Evolutionary conservation across 805 yeast genomes (phyloP).

Genomic region (Candida caryicola): DNA sequence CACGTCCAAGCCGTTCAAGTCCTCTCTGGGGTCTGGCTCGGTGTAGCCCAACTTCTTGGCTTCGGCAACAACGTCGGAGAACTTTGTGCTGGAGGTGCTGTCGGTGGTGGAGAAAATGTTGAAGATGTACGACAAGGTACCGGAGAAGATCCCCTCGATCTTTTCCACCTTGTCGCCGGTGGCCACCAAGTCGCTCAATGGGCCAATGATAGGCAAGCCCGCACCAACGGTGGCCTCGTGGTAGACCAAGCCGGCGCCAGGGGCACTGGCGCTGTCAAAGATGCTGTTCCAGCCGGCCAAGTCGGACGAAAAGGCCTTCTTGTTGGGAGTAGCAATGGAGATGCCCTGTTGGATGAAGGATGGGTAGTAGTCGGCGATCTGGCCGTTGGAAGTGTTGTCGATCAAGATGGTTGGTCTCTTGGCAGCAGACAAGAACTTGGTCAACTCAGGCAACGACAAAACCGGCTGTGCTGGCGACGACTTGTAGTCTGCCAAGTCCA

Average conservation of each 20-base stretch:
- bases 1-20: slow-evolving; percentile 94
- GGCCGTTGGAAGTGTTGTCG: slow-evolving; percentile 89
- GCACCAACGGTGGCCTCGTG: slow-evolving; percentile 99
- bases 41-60: slow-evolving; percentile 95
- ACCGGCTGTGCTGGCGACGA: slow-evolving; percentile 47
- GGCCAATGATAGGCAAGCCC: slow-evolving; percentile 89
- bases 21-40: slow-evolving; percentile 99
- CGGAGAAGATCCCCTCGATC: slow-evolving; percentile 95
- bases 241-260: slow-evolving; percentile 72
- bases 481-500: slow-evolving; percentile 61
- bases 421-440: slow-evolving; percentile 61
- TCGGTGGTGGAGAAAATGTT: slow-evolving; percentile 81
- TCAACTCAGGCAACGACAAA: slow-evolving; percentile 55
- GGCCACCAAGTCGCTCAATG: slow-evolving; percentile 79
- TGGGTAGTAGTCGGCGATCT: slow-evolving; percentile 76
- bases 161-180: slow-evolving; percentile 92
- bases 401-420: slow-evolving; percentile 77
- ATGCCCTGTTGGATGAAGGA: slow-evolving; percentile 70
- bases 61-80: slow-evolving; percentile 82
- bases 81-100: slow-evolving; percentile 57
- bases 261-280: slow-evolving; percentile 51
- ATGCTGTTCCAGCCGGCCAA: slow-evolving; percentile 73
- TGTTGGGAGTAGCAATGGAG: slow-evolving; percentile 96
- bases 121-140: slow-evolving; percentile 92
- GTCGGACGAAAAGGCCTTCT: slow-evolving; percentile 89